Percentiles rank a stretch among this genome's conserved stretches.
Evolutionary conservation across 164 flowering plant species (phyloP).

Genomic region (Euptelea pleiosperma): DNA sequence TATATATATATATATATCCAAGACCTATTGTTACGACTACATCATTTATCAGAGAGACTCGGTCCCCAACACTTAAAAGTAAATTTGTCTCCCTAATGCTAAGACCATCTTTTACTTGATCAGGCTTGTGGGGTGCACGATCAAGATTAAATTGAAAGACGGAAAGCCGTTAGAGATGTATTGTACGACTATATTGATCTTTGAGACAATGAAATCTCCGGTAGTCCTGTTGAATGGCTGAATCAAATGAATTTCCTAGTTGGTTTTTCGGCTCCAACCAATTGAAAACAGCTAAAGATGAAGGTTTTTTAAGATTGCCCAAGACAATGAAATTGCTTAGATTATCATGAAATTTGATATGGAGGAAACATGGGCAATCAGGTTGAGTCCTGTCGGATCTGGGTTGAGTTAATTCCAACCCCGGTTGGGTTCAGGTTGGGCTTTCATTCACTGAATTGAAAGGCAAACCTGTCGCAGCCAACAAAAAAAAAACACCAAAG

Average conservation of each 20-base stretch:
- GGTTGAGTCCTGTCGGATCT: not conserved
- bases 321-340: conserved; percentile 38
- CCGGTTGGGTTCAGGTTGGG: not conserved
- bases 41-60: too few species aligned
- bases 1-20: too few species aligned
- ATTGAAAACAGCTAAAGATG: conserved; percentile 34
- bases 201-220: conserved; percentile 43
- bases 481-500: not conserved
- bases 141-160: too few species aligned
- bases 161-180: too few species aligned
- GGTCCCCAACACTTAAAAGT: too few species aligned
- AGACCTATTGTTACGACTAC: too few species aligned
- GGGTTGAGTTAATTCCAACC: not conserved
- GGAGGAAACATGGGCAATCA: conserved; percentile 20
- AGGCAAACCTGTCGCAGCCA: too few species aligned
- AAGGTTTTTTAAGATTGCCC: conserved; percentile 20
- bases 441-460: not conserved
- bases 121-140: too few species aligned
- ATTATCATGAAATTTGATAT: conserved; percentile 40
- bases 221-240: conserved; percentile 38
- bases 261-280: conserved; percentile 38
- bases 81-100: too few species aligned
- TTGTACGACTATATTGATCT: too few species aligned
- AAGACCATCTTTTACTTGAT: too few species aligned
- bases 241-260: conserved; percentile 36